Base-by-base conservation (phyloP, 345 rosid genomes). In the Nasturtium officinale region DNA sequence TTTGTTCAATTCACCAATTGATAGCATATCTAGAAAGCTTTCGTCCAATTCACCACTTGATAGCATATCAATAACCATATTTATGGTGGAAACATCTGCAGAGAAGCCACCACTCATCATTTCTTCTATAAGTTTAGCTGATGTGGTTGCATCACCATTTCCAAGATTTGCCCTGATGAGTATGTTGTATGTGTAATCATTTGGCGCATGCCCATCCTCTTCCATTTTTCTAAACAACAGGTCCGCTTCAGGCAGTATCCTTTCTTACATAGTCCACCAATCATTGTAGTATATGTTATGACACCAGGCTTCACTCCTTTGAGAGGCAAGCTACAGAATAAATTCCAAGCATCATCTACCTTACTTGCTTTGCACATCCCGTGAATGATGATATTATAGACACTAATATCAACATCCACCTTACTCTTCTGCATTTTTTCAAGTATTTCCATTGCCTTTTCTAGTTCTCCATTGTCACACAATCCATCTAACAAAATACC, bases 301-400 rank as follows among this genome's bases (percentile, higher is more conserved):
- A 69, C 73, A 28, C 67, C 46, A 1, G 58, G 77, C 15, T 61
- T 43, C 58, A 80, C 40, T 50, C 78, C 80, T 66, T 57, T 32
- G 5, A 5, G 3, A 18, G 38, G 20, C 1, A 80, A 53, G 6
- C 46, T 54, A 50, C 21, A 3, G 43, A 72, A 72, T 32, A 78
- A 10, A 13, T 43, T 54, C 63, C 63, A 47, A 8, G 77, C 81
- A 18, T 37, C 59, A 12, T 67, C 55, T 2, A 78, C 70, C 61
- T 43, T 67, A 28, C 46, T 30, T 9, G n/a, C 69, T 35, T 32
- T 77, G 42, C 81, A 76, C 79, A 82, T 20, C 52, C 87, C 9
- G 23, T 77, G 28, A 2, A 84, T 75, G 10, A 82, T 57, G 23
- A 67, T 47, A 40, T 3, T 78, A 33, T 48, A 61, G 5, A 61